Base-by-base conservation (phyloP, 2,329 filamentous ascomycete species). In the Myriosclerotinia curreyana region DNA sequence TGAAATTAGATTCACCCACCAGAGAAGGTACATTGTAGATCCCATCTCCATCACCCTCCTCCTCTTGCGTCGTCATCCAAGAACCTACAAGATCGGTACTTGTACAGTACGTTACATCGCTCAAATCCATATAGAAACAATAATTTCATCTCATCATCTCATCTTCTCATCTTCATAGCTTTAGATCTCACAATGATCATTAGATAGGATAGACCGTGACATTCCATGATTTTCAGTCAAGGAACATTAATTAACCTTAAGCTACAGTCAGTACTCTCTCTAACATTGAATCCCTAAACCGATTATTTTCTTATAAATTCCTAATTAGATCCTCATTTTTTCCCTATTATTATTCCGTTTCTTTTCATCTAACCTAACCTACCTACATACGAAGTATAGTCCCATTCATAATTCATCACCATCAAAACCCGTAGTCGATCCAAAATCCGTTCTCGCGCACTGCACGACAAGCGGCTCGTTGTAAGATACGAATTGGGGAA, bases 401-500 rank as follows among this genome's bases (percentile, higher is more conserved):
- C n/a, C n/a, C n/a, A n/a, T n/a, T n/a, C n/a, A n/a, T 22, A 7
- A n/a, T 34, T 22, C 1, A 56, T 44, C 38, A 34, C 17, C 58
- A 28, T 15, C 34, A 50, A 28, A n/a, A n/a, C n/a, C n/a, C n/a
- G n/a, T 15, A 42, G 34, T 22, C 31, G 25, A 22, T 53, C 11
- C 17, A 40, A 61, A 46, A 46, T 22, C 54, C 28, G 28, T 28
- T 40, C n/a, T n/a, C 25, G 8, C 25, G 52, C 14, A 55, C 36
- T n/a, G n/a, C n/a, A n/a, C n/a, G n/a, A 42, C 54, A 48, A n/a
- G 49, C 36, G 59, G 48, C 59, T 61, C 49, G 48, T 55, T 42
- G 59, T 54, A 62, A 31, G 28, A 31, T 31, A 31, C 59, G 25
- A 25, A 62, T 62, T 62, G 49, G 59, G 49, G 49, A 36, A 62